Conservation (phyloP, 495 filamentous ascomycete genomes). For the Hyaloscypha finlandica region DNA sequence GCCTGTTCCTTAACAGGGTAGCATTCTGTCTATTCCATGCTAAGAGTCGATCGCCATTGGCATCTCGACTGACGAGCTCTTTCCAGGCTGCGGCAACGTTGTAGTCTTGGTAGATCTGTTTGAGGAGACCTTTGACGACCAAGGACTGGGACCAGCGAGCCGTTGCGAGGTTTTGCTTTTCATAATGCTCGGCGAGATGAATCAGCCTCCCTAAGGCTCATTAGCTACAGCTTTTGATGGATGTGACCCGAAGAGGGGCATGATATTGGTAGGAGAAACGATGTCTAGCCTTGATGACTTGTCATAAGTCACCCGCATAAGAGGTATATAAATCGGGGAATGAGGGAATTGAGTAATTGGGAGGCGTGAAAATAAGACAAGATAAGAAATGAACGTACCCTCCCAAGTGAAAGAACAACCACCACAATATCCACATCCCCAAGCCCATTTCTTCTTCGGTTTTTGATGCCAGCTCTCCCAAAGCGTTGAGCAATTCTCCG, state of each 20-base stretch:
- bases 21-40: constrained; percentile 12
- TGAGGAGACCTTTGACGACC: constrained; percentile 20
- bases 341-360: neutral
- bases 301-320: too few relatives aligned
- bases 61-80: neutral
- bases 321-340: too few relatives aligned
- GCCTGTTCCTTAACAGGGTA: constrained; percentile 2
- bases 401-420: constrained; percentile 18
- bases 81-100: constrained; percentile 13
- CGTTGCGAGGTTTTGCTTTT: constrained; percentile 5
- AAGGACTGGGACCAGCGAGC: constrained; percentile 13
- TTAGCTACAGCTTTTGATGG: neutral
- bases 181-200: constrained; percentile 23
- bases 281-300: too few relatives aligned
- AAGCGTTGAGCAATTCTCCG: neutral
- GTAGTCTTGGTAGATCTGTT: constrained; percentile 16
- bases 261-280: too few relatives aligned
- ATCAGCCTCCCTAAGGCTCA: neutral
- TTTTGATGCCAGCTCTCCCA: constrained; percentile 19
- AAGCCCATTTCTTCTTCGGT: constrained; percentile 21
- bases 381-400: constrained; percentile 18
- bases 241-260: too few relatives aligned
- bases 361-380: neutral
- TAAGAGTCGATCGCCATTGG: constrained; percentile 2
- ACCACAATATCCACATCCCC: constrained; percentile 26